Evolutionary conservation across 1,139 yeast genomes (phyloP).

Genomic region (Yamadazyma songkhlaensis): DNA sequence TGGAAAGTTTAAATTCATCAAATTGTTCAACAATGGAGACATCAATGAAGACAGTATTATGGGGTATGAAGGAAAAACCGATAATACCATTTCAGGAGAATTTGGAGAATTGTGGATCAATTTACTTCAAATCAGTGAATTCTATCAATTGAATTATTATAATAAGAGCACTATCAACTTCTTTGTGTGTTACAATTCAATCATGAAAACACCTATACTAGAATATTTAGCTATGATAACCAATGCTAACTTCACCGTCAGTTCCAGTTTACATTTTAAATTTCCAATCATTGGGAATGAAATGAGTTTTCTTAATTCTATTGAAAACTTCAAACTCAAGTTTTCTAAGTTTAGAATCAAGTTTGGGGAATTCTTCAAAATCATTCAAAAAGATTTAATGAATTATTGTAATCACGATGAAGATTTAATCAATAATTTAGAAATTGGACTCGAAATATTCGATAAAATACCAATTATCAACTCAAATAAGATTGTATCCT

Average conservation of each 20-base stretch:
- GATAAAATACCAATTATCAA: conserved; percentile 62
- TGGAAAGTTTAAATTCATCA: conserved; percentile 65
- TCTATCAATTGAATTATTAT: conserved; percentile 20
- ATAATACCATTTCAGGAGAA: conserved; percentile 45
- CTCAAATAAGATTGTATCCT: conserved; percentile 43
- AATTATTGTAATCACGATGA: conserved; percentile 23
- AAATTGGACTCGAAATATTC: conserved; percentile 58
- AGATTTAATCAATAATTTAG: conserved; percentile 27
- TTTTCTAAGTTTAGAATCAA: conserved; percentile 62
- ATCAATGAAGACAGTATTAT: conserved; percentile 14
- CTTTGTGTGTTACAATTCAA: conserved; percentile 68
- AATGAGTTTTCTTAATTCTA: conserved; percentile 56
- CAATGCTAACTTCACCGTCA: conserved; percentile 69
- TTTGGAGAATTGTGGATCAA: conserved; percentile 78
- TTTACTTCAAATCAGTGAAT: conserved; percentile 65
- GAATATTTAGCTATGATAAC: conserved; percentile 67
- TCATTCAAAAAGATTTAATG: conserved; percentile 52
- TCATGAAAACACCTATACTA: conserved; percentile 58
- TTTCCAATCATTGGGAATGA: conserved; percentile 74
- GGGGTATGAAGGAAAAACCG: conserved; percentile 6
- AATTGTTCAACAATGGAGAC: conserved; percentile 66
- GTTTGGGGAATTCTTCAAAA: conserved; percentile 63
- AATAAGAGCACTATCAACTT: conserved; percentile 48
- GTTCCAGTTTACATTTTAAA: conserved; percentile 70
- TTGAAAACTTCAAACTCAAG: conserved; percentile 61